Evolutionary conservation across 306 rosid genomes (phyloP).

Genomic region (Neltuma alba): DNA sequence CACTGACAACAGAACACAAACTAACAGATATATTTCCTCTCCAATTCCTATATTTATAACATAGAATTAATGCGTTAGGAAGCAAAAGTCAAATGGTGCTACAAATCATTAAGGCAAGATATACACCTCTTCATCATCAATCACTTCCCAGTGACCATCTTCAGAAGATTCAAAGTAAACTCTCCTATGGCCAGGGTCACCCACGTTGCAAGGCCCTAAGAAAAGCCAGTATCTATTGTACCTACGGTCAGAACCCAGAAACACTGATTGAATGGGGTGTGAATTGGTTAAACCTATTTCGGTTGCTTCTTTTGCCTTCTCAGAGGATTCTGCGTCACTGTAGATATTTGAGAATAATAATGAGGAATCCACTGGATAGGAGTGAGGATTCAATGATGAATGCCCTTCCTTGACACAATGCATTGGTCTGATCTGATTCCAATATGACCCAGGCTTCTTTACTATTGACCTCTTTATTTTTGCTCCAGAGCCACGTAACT

Average conservation of each 20-base stretch:
- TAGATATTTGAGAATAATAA: constrained; percentile 48
- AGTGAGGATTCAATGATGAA: constrained; percentile 47
- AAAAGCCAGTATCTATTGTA: constrained; percentile 98
- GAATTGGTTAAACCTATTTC: constrained; percentile 38
- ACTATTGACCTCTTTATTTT: constrained; percentile 80
- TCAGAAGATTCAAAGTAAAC: constrained; percentile 97
- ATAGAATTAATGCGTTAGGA: neutral
- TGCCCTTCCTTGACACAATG: constrained; percentile 45
- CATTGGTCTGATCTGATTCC: constrained; percentile 51
- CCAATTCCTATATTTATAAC: constrained; percentile 2
- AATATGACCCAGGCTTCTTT: constrained; percentile 50
- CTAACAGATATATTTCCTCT: constrained; percentile 21
- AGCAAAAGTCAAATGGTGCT: constrained; percentile 8
- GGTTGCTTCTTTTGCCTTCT: constrained; percentile 39
- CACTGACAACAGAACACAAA: constrained; percentile 9
- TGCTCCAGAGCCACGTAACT: constrained; percentile 73
- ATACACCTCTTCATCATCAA: constrained; percentile 84
- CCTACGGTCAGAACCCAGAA: constrained; percentile 97
- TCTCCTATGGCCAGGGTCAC: constrained; percentile 96
- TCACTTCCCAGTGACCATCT: constrained; percentile 98
- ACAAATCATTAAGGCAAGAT: constrained; percentile 28
- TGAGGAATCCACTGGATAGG: constrained; percentile 67
- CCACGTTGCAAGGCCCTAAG: constrained; percentile 82
- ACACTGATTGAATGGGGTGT: constrained; percentile 91
- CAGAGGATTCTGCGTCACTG: constrained; percentile 36